Evolutionary conservation across 2,329 filamentous ascomycete species (phyloP), one percentile per base, ranked within the genome.

Genomic region (Rasamsonia emersonii): DNA sequence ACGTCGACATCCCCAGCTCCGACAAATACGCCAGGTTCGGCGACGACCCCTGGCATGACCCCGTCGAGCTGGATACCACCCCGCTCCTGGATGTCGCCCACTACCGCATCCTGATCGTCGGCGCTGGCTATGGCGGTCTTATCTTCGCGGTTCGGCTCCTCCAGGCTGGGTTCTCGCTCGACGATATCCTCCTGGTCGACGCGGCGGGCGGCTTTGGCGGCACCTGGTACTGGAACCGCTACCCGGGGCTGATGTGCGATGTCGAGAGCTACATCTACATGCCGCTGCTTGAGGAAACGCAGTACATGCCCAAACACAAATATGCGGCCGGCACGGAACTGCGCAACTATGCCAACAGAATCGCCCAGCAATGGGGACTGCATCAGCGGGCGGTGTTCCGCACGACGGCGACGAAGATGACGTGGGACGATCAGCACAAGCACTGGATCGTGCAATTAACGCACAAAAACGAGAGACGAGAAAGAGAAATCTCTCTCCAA

Each of bases 181-280:
- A 34, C 2, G 28, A 33, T 7, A 30, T 41, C 3, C 38, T 43
- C 18, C 18, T 68, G 20, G 44, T 66, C 7, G 65, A 68, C 28
- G 54, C 53, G 13, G 64, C 62, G 4, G 62, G 61, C 3, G 63
- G 62, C 4, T 68, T 67, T 44, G 65, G 67, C 3, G 65, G 66
- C 0, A 67, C 62, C 2, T 69, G 64, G 52, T 69, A 65, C 41
- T 68, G 61, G 60, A 68, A 69, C 28, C 51, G 58, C 7, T 69
- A 68, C 35, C 65, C 66, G 1, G 66, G 67, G 3, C 40, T 65
- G 3, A 54, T 50, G 39, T 79, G 74, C 45, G 75, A 80, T 43
- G 54, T 75, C 3, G 75, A 80, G 50, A 62, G 64, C 31, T 76
- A 72, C 42, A 59, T 65, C n/a, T 79, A 79, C 43, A 51, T 78